Percentiles rank a stretch among this genome's conserved stretches.
Conservation (phyloP, 164 flowering plant genomes). For the Vitis rupestris region DNA sequence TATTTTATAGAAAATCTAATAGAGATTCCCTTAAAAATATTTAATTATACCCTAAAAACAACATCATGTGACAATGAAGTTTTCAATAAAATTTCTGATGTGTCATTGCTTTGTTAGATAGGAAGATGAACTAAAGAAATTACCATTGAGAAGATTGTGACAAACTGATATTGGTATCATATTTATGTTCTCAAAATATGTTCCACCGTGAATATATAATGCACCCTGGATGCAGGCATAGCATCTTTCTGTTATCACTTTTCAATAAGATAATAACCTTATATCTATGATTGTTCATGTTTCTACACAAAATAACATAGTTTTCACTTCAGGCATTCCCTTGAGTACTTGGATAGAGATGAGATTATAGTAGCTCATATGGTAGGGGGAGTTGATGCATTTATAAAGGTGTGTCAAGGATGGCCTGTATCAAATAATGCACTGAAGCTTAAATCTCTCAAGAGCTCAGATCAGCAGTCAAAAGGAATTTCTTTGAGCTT, state of each 20-base stretch:
- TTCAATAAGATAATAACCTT: background rate
- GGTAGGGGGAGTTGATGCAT: slow-evolving; percentile 66
- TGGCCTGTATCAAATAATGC: slow-evolving; percentile 64
- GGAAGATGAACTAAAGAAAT: too few relatives aligned
- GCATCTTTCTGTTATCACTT: background rate
- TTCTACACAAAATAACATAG: background rate
- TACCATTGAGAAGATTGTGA: too few relatives aligned
- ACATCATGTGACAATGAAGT: too few relatives aligned
- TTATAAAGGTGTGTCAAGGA: slow-evolving; percentile 61
- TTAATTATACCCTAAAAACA: too few relatives aligned
- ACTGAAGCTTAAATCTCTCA: slow-evolving; percentile 64
- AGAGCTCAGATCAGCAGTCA: slow-evolving; percentile 48
- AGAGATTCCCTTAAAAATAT: too few relatives aligned
- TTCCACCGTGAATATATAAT: background rate
- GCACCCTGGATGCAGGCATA: too few relatives aligned
- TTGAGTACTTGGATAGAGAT: slow-evolving; percentile 70
- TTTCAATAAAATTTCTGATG: too few relatives aligned
- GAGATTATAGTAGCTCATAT: slow-evolving; percentile 63
- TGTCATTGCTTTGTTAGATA: too few relatives aligned
- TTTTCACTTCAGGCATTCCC: slow-evolving; percentile 51
- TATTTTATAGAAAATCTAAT: too few relatives aligned
- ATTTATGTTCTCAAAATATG: background rate
- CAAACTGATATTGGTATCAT: background rate
- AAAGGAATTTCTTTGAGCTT: slow-evolving; percentile 52
- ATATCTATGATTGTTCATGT: too few relatives aligned